These are phyloP conservation scores for Lactifluus rugatus DNA, from an alignment of 768 basidiomycete genomes.

Conservation along the genomic window DNA sequence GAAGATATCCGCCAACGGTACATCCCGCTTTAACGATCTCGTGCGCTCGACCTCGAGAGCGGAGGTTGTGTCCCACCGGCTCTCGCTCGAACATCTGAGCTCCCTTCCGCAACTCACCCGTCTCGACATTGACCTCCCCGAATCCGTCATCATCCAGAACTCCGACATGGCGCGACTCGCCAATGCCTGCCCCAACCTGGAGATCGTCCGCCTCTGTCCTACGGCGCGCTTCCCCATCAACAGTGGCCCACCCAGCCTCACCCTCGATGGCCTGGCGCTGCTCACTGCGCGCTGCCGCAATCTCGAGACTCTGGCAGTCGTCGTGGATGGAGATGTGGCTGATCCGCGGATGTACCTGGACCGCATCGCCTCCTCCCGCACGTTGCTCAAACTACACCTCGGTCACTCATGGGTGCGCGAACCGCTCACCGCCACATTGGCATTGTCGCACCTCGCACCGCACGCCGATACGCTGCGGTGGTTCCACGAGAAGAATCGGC, in stretches of 20 bases:
- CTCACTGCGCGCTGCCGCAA: constrained; percentile 49
- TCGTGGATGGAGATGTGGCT: constrained; percentile 48
- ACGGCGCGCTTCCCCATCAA: constrained; percentile 52
- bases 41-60: constrained; percentile 62
- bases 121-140: constrained; percentile 72
- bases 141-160: constrained; percentile 57
- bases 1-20: constrained; percentile 53
- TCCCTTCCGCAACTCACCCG: constrained; percentile 45
- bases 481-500: constrained; percentile 72
- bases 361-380: constrained; percentile 46
- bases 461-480: constrained; percentile 58
- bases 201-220: constrained; percentile 58
- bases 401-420: constrained; percentile 68
- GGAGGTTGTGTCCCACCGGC: constrained; percentile 48
- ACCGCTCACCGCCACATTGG: constrained; percentile 57
- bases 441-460: constrained; percentile 72
- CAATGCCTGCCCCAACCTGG: constrained; percentile 55
- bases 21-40: constrained; percentile 73
- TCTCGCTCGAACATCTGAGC: constrained; percentile 51
- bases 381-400: constrained; percentile 60
- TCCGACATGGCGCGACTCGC: constrained; percentile 51
- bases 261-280: constrained; percentile 51
- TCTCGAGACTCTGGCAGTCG: constrained; percentile 56
- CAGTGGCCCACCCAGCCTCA: constrained; percentile 45
- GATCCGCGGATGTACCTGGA: constrained; percentile 37